Base-by-base conservation (phyloP, 352 stramenopile genomes). In the Phytopythium vexans region DNA sequence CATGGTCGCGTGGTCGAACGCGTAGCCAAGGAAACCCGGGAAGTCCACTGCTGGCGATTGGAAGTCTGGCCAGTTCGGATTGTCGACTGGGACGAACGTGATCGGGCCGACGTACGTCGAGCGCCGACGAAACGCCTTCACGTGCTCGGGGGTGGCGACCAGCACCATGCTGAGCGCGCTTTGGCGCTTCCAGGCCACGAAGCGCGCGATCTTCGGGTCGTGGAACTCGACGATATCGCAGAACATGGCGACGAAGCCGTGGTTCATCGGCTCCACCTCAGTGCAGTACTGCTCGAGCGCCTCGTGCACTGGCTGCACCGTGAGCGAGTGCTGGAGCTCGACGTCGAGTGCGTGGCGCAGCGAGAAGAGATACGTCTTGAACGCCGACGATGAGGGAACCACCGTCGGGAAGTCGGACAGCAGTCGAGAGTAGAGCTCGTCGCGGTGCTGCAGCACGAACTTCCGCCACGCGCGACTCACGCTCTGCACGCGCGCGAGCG, bases 161-260 rank as follows among this genome's bases (percentile, higher is more conserved):
- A 92, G 56, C 45, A 92, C 78, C 62, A 88, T 85, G 34, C 64
- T 81, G 33, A 88, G 58, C 11, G 78, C 81, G 42, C 70, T 70
- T 11, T 86, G 77, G 10, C 81, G 70, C 44, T 79, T 74, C 49
- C 64, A 61, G 8, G 68, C 78, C 7, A 92, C 77, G 12, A 85
- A 83, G 3, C 70, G 65, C 8, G 68, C 81, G 32, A 92, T 72
- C 36, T 56, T 59, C 4, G 68, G 61, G 37, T 92, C 71, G 1
- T 54, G 65, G 46, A 92, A 90, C 64, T 86, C 68, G 45, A 88
- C 57, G 32, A 92, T 77, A 40, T 90, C 77, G 48, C 79, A 87
- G 41, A 90, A 90, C 74, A 90, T 89, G 51, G 73, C 82, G 14
- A 92, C 64, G 45, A 92, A 89, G 21, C 75, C 77, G 48, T 88